Base-by-base conservation (phyloP, 139 green algal species). In the Picochlorum sp. region DNA sequence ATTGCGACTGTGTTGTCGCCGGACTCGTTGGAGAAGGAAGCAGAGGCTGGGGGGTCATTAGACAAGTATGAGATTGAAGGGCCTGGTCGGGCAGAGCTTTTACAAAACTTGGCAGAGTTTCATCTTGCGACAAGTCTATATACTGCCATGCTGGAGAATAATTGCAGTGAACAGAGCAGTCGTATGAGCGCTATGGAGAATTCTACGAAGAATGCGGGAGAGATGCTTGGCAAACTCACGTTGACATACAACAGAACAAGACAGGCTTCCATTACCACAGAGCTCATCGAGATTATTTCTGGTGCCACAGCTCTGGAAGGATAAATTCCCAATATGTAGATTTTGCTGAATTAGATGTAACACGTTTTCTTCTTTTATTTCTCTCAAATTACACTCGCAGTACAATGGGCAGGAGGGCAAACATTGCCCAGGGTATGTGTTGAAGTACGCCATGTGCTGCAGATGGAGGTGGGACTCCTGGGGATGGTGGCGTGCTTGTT, bases 131-230 rank as follows among this genome's bases (percentile, higher is more conserved):
- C 84, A 85, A 87, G 82, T 2, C 58, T 99, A 58, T 97, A 94
- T 85, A 96, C 96, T 71, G 84, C 79, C 3, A 77, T 95, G 71
- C 76, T 95, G n/a, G 94, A 99, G 82, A 98, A 97, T 84, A 89
- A 90, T 76, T 94, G 84, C 77, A 88, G 70, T 51, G 94, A 99
- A 86, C 83, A 96, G 62, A 94, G 87, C 16, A 90, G 83, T 3
- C 85, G 94, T 62, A 98, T 99, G 94, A 74, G 65, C 16, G 94
- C 94, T 51, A 99, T 99, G 94, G 94, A 99, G 79, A 95, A 84
- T 76, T 96, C 88, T 24, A 96, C 90, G 57, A 95, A 96, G 76
- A 96, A 93, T 61, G 94, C 94, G 2, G 82, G 69, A 18, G 94
- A 99, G 66, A 97, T 99, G 85, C 81, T 99, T 30, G 78, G 77